Conservation (phyloP, 2,329 filamentous ascomycete species). For the Zelopaecilomyces penicillatus region DNA sequence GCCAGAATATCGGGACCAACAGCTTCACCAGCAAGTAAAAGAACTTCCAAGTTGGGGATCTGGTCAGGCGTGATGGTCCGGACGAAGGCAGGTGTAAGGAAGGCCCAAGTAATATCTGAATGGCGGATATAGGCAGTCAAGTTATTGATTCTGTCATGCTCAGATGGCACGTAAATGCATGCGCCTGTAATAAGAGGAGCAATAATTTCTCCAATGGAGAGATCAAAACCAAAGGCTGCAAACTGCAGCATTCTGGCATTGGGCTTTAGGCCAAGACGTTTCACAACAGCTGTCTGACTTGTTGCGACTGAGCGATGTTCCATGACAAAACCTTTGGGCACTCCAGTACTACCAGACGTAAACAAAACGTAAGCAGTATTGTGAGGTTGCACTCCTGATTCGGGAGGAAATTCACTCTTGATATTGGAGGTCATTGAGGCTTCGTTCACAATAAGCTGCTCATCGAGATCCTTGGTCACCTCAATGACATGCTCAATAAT, state of each 20-base stretch:
- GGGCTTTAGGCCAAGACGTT: constrained; percentile 4
- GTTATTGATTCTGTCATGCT: neutral
- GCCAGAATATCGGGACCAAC: neutral
- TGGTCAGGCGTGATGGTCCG: neutral
- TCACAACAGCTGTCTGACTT: constrained; percentile 6
- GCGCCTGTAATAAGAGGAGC: constrained; percentile 3
- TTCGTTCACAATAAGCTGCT: no score
- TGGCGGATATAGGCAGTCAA: neutral
- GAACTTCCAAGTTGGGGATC: neutral
- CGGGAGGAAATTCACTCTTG: no score
- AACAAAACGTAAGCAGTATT: constrained; percentile 14
- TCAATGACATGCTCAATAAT: neutral
- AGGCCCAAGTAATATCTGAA: neutral
- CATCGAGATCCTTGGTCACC: neutral
- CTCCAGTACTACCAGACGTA: constrained; percentile 19
- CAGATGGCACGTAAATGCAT: constrained; percentile 2
- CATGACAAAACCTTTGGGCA: constrained; percentile 16
- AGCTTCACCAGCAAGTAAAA: neutral
- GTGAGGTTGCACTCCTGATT: no score
- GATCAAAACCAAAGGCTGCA: constrained; percentile 11
- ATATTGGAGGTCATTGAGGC: no score
- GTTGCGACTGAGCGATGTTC: constrained; percentile 12
- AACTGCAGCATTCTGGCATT: constrained; percentile 10
- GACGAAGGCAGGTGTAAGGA: neutral
- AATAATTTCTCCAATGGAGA: constrained; percentile 2